These are phyloP conservation scores for Plasmodium sp. DNA, from an alignment of 169 alveolate species.

Conservation along the genomic window DNA sequence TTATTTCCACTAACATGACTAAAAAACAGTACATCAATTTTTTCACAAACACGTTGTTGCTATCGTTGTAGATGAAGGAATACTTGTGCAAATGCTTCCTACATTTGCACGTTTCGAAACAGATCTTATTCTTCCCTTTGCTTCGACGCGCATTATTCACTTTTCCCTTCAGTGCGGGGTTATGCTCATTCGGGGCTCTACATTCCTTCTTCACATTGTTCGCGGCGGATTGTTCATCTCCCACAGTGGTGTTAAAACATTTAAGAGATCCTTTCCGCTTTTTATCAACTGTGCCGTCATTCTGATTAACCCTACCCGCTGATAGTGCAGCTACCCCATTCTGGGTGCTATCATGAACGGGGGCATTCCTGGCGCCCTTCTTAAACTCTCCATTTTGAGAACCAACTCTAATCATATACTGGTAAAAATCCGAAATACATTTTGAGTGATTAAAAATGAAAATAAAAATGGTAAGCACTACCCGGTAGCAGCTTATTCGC, in stretches of 20 bases:
- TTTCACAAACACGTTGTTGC: not conserved
- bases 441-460: constrained; percentile 52
- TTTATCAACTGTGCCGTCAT: not conserved
- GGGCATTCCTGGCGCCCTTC: not conserved
- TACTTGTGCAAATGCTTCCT: constrained; percentile 35
- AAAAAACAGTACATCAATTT: constrained; percentile 67
- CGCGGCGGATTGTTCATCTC: not conserved
- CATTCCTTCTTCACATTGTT: not conserved
- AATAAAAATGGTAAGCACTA: constrained; percentile 32
- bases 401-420: constrained; percentile 37
- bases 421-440: constrained; percentile 65
- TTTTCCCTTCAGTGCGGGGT: not conserved
- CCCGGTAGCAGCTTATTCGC: constrained; percentile 53
- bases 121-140: not conserved
- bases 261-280: not conserved
- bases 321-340: not conserved
- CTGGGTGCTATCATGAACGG: not conserved
- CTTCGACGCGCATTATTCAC: not conserved
- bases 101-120: constrained; percentile 49
- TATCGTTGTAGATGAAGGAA: constrained; percentile 7
- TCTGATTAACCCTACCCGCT: not conserved
- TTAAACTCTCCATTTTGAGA: constrained; percentile 23
- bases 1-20: constrained; percentile 58
- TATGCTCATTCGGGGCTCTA: not conserved
- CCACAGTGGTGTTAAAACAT: not conserved